These are phyloP conservation scores for Warburgia ugandensis DNA, from an alignment of 164 flowering plant genomes.

Conservation along the genomic window DNA sequence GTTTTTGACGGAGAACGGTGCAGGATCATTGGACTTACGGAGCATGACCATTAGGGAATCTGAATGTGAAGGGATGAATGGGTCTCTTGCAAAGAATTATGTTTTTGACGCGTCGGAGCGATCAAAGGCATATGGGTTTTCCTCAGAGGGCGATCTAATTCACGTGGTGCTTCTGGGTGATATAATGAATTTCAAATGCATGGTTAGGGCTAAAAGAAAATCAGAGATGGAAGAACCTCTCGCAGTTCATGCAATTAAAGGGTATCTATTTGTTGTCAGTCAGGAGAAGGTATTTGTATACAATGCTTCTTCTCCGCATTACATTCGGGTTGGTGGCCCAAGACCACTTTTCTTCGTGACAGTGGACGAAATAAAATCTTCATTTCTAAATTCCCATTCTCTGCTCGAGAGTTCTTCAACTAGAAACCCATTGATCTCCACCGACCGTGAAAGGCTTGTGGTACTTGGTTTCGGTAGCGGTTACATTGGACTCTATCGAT, in stretches of 20 bases:
- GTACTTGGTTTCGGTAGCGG: constrained; percentile 79
- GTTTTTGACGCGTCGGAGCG: constrained; percentile 85
- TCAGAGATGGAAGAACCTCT: constrained; percentile 58
- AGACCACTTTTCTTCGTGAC: constrained; percentile 62
- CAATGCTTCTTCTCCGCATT: constrained; percentile 77
- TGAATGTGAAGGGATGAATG: constrained; percentile 87
- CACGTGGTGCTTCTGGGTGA: constrained; percentile 81
- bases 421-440: constrained; percentile 48
- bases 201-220: constrained; percentile 78
- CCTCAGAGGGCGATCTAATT: constrained; percentile 73
- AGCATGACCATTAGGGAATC: constrained; percentile 71
- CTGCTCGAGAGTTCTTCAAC: constrained; percentile 14
- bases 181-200: constrained; percentile 79
- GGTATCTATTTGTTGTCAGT: constrained; percentile 63
- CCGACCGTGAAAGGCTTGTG: constrained; percentile 75
- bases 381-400: constrained; percentile 43
- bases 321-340: constrained; percentile 59
- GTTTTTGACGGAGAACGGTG: constrained; percentile 83
- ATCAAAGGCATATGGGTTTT: constrained; percentile 84
- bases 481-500: constrained; percentile 72
- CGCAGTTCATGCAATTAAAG: constrained; percentile 68
- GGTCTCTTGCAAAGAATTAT: constrained; percentile 49
- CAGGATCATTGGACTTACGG: constrained; percentile 89
- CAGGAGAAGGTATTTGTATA: constrained; percentile 64
- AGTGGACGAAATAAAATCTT: constrained; percentile 60